phyloP scores from a whole-genome alignment of 495 filamentous ascomycete species.

The Cudoniella acicularis region DNA sequence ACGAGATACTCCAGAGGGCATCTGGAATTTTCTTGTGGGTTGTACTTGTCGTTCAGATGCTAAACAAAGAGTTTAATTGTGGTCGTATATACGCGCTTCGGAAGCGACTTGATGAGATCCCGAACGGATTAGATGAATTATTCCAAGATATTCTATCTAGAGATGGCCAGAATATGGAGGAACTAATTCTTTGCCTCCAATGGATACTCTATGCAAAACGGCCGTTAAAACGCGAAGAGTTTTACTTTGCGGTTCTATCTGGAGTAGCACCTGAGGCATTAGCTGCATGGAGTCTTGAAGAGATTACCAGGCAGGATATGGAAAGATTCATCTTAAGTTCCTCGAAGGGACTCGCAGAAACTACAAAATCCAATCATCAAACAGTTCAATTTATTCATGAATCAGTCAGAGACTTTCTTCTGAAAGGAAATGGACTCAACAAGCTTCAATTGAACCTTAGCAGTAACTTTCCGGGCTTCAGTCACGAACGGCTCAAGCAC shows the following conservation, averaged over 20 bases:
- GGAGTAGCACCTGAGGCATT: conserved; percentile 19
- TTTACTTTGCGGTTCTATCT: conserved; percentile 27
- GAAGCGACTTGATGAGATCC: conserved; percentile 18
- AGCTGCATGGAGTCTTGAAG: conserved; percentile 14
- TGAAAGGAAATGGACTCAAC: conserved; percentile 19
- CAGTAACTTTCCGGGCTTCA: conserved; percentile 18
- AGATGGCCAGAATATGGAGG: neutral
- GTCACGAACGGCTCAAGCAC: conserved; percentile 32
- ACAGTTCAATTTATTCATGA: conserved; percentile 38
- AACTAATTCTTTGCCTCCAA: conserved; percentile 27
- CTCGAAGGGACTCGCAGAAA: conserved; percentile 30
- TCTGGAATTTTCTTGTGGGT: conserved; percentile 11
- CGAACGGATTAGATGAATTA: conserved; percentile 24
- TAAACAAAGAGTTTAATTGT: conserved; percentile 13
- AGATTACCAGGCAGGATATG: conserved; percentile 16
- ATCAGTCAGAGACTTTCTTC: conserved; percentile 35
- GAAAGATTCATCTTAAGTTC: conserved; percentile 25
- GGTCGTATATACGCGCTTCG: conserved; percentile 8
- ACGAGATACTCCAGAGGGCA: conserved; percentile 13
- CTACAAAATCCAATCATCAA: conserved; percentile 12
- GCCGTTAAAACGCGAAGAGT: conserved; percentile 27
- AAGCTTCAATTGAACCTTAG: conserved; percentile 14
- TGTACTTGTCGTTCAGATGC: conserved; percentile 25
- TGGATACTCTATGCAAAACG: conserved; percentile 31
- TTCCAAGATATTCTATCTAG: conserved; percentile 23